These are phyloP conservation scores for Exsudoporus floridanus DNA, from an alignment of 1,284 basidiomycete genomes.

Conservation along the genomic window DNA sequence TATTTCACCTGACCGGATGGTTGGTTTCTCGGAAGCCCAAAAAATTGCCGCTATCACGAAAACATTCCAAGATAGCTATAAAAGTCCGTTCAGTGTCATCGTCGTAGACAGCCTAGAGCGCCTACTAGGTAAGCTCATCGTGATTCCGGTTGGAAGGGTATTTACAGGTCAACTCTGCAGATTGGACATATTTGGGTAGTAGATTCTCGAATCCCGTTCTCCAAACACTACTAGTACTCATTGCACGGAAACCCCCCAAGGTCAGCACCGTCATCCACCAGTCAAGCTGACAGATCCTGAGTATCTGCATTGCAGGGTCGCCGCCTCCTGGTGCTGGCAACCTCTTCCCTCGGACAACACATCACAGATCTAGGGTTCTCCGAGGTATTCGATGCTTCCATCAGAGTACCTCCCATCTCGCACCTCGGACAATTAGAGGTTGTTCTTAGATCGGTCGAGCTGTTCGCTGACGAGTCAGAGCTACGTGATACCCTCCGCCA, in stretches of 20 bases:
- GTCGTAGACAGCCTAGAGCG: constrained; percentile 96
- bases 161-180: constrained; percentile 41
- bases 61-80: constrained; percentile 95
- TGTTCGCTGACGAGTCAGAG: constrained; percentile 67
- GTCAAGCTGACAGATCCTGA: constrained; percentile 4
- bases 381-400: constrained; percentile 87
- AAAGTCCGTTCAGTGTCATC: constrained; percentile 94
- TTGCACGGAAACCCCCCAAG: constrained; percentile 91
- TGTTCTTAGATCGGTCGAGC: constrained; percentile 80
- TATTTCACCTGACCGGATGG: constrained; percentile 95
- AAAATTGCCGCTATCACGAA: constrained; percentile 94
- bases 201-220: constrained; percentile 95
- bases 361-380: constrained; percentile 88
- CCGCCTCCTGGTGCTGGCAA: constrained; percentile 90
- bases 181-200: constrained; percentile 98
- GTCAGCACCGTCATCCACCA: constrained; percentile 40
- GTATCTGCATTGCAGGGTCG: constrained; percentile 60
- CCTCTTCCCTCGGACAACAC: constrained; percentile 86
- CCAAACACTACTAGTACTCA: constrained; percentile 88
- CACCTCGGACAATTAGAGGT: constrained; percentile 71
- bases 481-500: constrained; percentile 62
- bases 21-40: constrained; percentile 88
- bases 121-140: constrained; percentile 64
- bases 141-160: background rate
- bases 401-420: constrained; percentile 83